Evolutionary conservation across 768 basidiomycete species (phyloP).

Genomic region (Russula earlei): DNA sequence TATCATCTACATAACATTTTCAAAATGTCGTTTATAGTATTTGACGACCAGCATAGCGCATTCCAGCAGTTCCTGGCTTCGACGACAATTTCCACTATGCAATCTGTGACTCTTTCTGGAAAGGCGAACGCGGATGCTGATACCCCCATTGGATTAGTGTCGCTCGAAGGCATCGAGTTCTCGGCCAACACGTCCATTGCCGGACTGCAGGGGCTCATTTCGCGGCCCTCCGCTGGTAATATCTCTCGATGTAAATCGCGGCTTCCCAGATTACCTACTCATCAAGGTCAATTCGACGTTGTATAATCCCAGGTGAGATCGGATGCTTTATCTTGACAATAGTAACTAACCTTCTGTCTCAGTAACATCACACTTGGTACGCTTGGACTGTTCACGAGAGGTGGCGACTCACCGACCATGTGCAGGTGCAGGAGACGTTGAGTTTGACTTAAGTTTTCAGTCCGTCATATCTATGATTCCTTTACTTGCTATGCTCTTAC

Average conservation of each 20-base stretch:
- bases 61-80: slow-evolving; percentile 56
- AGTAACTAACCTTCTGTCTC: not conserved
- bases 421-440: slow-evolving; percentile 50
- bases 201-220: slow-evolving; percentile 55
- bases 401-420: slow-evolving; percentile 24
- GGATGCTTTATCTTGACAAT: not conserved
- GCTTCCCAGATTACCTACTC: slow-evolving; percentile 55
- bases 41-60: slow-evolving; percentile 35
- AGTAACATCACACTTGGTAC: slow-evolving; percentile 33
- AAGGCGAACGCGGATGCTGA: slow-evolving; percentile 42
- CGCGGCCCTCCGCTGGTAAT: slow-evolving; percentile 47
- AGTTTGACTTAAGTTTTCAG: slow-evolving; percentile 51
- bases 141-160: slow-evolving; percentile 58
- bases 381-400: not conserved
- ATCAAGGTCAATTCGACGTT: slow-evolving; percentile 53
- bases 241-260: slow-evolving; percentile 57
- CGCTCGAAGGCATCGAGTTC: slow-evolving; percentile 48
- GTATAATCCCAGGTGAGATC: slow-evolving; percentile 53
- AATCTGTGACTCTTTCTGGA: slow-evolving; percentile 46
- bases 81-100: slow-evolving; percentile 40
- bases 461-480: slow-evolving; percentile 24
- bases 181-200: slow-evolving; percentile 47
- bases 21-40: slow-evolving; percentile 51
- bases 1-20: slow-evolving; percentile 52
- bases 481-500: not conserved